Percentiles rank a stretch among this genome's conserved stretches.
Conservation (phyloP, 208 protist species). For the Wallacemonas sp. region DNA sequence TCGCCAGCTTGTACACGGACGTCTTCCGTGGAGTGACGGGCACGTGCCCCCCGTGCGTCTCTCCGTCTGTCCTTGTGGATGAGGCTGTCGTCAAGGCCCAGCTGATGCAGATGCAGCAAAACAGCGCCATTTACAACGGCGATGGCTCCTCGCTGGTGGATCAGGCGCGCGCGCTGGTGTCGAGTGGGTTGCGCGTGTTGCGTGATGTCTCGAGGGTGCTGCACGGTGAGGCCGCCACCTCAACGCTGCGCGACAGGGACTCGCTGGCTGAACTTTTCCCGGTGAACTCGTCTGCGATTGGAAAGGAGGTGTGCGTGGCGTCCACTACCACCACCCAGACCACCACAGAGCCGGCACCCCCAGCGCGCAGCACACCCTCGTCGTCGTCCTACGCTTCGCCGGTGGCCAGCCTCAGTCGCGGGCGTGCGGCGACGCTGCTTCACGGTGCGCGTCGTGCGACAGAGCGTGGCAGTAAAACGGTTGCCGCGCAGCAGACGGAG, state of each 20-base stretch:
- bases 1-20: constrained; percentile 61
- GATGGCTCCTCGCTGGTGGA: constrained; percentile 32
- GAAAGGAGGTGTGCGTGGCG: neutral
- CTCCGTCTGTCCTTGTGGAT: constrained; percentile 21
- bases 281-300: neutral
- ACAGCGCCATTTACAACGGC: constrained; percentile 67
- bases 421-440: neutral
- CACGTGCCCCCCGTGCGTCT: constrained; percentile 2
- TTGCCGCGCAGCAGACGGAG: too few relatives aligned
- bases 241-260: neutral
- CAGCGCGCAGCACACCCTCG: too few relatives aligned
- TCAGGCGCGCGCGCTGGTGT: constrained; percentile 39
- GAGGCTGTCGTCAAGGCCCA: constrained; percentile 46
- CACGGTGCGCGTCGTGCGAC: neutral
- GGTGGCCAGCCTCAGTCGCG: neutral
- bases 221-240: neutral
- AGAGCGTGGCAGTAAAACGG: too few relatives aligned
- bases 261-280: constrained; percentile 1
- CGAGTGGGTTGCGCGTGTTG: constrained; percentile 31
- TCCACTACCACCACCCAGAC: neutral
- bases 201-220: constrained; percentile 45
- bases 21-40: constrained; percentile 34
- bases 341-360: neutral
- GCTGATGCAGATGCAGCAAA: constrained; percentile 45
- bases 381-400: neutral